These are phyloP conservation scores for Candida glucosophila DNA, from an alignment of 1,139 yeast genomes.

Conservation along the genomic window DNA sequence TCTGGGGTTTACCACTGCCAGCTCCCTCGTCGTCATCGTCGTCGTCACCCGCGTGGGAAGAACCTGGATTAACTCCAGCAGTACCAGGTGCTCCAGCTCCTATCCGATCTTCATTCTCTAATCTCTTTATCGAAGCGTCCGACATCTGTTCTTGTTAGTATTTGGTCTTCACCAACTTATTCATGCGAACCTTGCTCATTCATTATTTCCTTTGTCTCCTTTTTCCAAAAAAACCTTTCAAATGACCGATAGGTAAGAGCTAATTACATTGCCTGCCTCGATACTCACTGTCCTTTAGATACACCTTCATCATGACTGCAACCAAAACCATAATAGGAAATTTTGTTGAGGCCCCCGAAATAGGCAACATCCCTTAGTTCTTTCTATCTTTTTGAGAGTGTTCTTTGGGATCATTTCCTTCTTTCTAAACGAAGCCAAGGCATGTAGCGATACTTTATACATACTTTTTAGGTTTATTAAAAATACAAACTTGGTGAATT, in stretches of 20 bases:
- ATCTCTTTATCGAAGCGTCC: conserved; percentile 32
- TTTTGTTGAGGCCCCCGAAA: conserved; percentile 14
- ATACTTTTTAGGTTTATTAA: no score
- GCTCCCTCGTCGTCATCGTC: conserved; percentile 71
- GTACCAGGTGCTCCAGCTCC: conserved; percentile 14
- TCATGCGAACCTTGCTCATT: no score
- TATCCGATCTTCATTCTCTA: conserved; percentile 30
- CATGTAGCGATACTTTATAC: not conserved
- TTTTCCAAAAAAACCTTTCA: conserved; percentile 1
- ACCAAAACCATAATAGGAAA: conserved; percentile 18
- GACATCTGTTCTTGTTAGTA: conserved; percentile 22
- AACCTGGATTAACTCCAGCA: conserved; percentile 10
- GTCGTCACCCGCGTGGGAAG: conserved; percentile 21
- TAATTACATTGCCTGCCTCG: no score
- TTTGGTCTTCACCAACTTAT: no score
- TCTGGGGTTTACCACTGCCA: conserved; percentile 44
- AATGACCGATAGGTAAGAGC: no score
- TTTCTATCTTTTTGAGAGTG: no score
- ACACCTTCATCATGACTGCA: no score
- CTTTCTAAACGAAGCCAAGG: no score
- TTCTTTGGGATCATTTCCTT: no score
- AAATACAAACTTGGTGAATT: no score
- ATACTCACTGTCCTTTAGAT: no score
- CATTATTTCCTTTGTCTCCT: no score
- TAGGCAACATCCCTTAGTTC: conserved; percentile 20